Conservation (phyloP, 2,329 filamentous ascomycete species). For the Pestalotiopsis sp. region DNA sequence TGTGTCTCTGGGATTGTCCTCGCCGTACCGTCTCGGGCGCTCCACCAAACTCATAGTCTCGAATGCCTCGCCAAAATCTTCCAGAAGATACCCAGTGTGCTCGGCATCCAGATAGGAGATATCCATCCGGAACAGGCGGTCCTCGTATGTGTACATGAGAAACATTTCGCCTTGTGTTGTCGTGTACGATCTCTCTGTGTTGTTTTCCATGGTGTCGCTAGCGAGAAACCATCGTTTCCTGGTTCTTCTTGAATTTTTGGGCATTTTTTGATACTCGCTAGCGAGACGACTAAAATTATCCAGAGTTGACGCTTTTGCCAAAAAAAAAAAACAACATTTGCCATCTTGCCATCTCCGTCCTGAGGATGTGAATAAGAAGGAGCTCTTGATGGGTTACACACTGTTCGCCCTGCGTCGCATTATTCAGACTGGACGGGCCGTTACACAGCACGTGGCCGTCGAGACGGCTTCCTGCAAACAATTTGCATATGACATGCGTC, state of each 20-base stretch:
- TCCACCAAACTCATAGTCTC: background rate
- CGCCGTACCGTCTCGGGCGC: background rate
- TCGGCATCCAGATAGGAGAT: background rate
- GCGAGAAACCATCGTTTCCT: background rate
- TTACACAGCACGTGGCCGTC: background rate
- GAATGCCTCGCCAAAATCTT: background rate
- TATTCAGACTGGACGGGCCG: background rate
- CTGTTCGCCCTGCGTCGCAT: background rate
- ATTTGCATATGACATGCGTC: background rate
- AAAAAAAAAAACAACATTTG: background rate
- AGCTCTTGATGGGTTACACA: background rate
- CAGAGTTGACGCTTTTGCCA: background rate
- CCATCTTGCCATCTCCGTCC: too few species aligned
- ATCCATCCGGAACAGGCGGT: background rate
- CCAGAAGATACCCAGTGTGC: background rate
- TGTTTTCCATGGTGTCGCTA: background rate
- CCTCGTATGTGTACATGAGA: background rate
- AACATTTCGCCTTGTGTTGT: background rate
- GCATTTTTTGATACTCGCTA: too few species aligned
- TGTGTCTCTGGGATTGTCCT: background rate
- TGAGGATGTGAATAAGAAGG: background rate
- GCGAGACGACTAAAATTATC: background rate
- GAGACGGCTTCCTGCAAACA: background rate
- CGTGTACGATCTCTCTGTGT: background rate
- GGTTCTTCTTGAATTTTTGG: background rate